Evolutionary conservation across 2,329 filamentous ascomycete genomes (phyloP).

Genomic region (Phialophora verrucosa): DNA sequence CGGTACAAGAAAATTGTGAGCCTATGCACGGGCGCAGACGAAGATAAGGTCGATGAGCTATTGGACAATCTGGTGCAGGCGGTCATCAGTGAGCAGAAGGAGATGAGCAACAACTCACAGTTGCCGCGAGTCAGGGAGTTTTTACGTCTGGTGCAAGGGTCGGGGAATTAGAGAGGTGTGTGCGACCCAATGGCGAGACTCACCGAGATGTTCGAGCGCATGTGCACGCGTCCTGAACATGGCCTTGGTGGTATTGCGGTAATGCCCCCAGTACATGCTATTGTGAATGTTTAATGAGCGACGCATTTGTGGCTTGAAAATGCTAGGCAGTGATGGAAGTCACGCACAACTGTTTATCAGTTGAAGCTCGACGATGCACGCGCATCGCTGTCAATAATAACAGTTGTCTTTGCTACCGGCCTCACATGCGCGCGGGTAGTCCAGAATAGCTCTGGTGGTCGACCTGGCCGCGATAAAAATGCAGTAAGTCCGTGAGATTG

Average conservation of each 20-base stretch:
- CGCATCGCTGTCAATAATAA: conserved; percentile 24
- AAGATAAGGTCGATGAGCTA: conserved; percentile 78
- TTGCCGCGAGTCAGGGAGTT: conserved; percentile 79
- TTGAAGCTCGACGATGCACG: background rate
- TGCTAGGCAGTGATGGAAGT: background rate
- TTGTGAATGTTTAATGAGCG: conserved; percentile 12
- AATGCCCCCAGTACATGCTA: background rate
- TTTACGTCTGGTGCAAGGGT: conserved; percentile 74
- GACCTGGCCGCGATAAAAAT: conserved; percentile 4
- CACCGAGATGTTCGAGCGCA: background rate
- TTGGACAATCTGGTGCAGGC: conserved; percentile 81
- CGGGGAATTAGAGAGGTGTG: conserved; percentile 27
- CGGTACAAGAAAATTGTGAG: conserved; percentile 89
- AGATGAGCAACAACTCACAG: conserved; percentile 69
- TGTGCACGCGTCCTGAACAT: background rate
- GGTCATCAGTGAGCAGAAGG: conserved; percentile 64
- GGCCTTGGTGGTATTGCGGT: background rate
- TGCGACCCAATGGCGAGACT: background rate
- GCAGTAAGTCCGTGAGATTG: conserved; percentile 2
- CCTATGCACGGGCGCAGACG: conserved; percentile 80
- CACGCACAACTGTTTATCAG: background rate
- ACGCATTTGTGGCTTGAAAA: background rate
- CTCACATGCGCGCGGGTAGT: conserved; percentile 12
- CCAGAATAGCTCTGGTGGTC: conserved; percentile 9
- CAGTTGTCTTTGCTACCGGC: background rate